Conservation (phyloP, 2,329 filamentous ascomycete genomes). For the Juglanconis juglandina region DNA sequence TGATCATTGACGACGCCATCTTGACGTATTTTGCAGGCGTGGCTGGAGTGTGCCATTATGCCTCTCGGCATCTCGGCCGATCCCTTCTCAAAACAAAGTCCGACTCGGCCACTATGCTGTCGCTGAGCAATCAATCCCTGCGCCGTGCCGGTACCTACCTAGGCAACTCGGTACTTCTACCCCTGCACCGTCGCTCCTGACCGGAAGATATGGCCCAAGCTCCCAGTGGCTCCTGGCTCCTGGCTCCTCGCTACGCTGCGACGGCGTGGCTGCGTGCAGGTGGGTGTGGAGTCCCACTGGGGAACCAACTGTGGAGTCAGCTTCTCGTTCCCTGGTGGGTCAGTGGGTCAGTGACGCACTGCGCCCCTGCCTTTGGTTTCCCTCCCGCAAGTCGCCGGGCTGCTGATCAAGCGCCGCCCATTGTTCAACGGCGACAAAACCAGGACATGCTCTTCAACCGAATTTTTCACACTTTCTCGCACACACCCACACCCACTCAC, state of each 20-base stretch:
- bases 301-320: neutral
- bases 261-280: too few species aligned
- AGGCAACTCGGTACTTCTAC: too few species aligned
- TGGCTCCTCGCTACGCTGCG: too few species aligned
- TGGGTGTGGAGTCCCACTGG: neutral
- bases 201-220: too few species aligned
- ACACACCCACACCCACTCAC: neutral
- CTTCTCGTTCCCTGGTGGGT: neutral
- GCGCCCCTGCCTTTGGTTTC: neutral
- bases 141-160: too few species aligned
- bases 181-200: too few species aligned
- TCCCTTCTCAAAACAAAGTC: neutral
- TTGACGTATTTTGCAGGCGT: neutral
- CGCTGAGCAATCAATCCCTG: neutral
- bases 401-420: neutral
- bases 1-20: neutral
- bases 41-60: neutral
- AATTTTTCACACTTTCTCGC: neutral
- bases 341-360: slow-evolving; percentile 11
- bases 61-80: neutral
- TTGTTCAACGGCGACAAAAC: neutral
- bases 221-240: too few species aligned
- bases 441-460: neutral
- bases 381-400: neutral
- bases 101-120: neutral